Evolutionary conservation across 176 grass and related monocot genomes (phyloP).

Genomic region (Thinopyrum elongatum): DNA sequence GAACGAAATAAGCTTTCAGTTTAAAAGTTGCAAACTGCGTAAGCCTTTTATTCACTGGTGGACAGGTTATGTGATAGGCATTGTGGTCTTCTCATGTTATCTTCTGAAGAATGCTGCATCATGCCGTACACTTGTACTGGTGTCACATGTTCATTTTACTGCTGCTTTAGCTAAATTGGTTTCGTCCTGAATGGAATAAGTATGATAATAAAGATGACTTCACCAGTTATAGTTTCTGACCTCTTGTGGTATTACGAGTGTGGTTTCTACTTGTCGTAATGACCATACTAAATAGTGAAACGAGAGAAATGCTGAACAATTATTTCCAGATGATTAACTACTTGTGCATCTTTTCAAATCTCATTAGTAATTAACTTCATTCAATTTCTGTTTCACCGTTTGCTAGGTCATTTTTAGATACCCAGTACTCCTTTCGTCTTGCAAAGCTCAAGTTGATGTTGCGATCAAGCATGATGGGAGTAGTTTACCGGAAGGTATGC

Average conservation of each 20-base stretch:
- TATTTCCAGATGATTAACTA: neutral
- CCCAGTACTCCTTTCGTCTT: conserved; percentile 80
- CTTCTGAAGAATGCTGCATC: conserved; percentile 2
- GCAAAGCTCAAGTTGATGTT: conserved; percentile 92
- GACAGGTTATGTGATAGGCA: neutral
- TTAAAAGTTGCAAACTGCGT: neutral
- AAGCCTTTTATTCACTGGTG: neutral
- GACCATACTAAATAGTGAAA: neutral
- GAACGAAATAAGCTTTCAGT: neutral
- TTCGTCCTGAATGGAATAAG: neutral
- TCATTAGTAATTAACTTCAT: neutral
- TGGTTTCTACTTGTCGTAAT: neutral
- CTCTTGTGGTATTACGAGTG: neutral
- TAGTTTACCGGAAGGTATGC: conserved; percentile 84
- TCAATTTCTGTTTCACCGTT: conserved; percentile 4
- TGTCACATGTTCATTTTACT: neutral
- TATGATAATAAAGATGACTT: conserved; percentile 9
- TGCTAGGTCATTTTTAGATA: conserved; percentile 92
- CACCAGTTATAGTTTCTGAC: neutral
- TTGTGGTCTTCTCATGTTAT: conserved; percentile 16
- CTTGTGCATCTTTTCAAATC: neutral
- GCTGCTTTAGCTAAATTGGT: neutral
- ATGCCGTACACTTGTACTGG: neutral
- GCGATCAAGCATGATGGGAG: conserved; percentile 83
- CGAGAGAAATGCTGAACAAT: neutral